These are phyloP conservation scores for Cladosporium sp. DNA, from an alignment of 2,329 filamentous ascomycete species.

Conservation along the genomic window DNA sequence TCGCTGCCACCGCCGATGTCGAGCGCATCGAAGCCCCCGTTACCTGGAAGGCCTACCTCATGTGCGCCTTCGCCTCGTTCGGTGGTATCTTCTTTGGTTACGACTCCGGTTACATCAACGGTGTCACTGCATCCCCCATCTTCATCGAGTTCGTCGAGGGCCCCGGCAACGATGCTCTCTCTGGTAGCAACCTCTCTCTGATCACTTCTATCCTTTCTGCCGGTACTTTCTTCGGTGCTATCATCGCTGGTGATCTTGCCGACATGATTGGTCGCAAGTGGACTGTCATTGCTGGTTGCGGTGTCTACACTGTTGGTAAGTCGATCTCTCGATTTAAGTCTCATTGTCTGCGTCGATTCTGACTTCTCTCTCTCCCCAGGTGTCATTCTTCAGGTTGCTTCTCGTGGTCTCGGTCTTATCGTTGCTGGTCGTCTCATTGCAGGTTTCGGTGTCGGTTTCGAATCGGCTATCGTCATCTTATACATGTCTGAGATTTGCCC, in stretches of 20 bases:
- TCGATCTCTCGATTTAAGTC: background rate
- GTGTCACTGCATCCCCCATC: slow-evolving; percentile 37
- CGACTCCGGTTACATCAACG: slow-evolving; percentile 71
- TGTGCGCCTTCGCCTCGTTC: slow-evolving; percentile 47
- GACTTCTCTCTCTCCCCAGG: slow-evolving; percentile 14
- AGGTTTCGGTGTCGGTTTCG: slow-evolving; percentile 75
- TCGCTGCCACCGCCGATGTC: slow-evolving; percentile 46
- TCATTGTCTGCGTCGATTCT: no score
- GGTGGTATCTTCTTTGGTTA: slow-evolving; percentile 71
- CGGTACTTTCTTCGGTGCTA: slow-evolving; percentile 69
- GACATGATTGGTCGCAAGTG: slow-evolving; percentile 70
- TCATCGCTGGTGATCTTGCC: slow-evolving; percentile 73
- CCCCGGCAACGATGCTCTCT: slow-evolving; percentile 24
- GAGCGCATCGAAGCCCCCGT: slow-evolving; percentile 51
- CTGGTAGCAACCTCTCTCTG: slow-evolving; percentile 46
- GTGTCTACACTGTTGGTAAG: slow-evolving; percentile 58
- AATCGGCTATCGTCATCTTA: slow-evolving; percentile 74
- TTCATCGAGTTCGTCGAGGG: slow-evolving; percentile 54
- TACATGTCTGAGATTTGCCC: slow-evolving; percentile 78
- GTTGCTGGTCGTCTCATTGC: slow-evolving; percentile 71
- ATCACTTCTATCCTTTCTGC: slow-evolving; percentile 72
- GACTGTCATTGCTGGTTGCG: slow-evolving; percentile 68
- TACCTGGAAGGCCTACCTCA: slow-evolving; percentile 33
- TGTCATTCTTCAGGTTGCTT: slow-evolving; percentile 62
- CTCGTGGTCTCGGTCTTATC: slow-evolving; percentile 55